phyloP scores from a whole-genome alignment of 2,329 filamentous ascomycete species.

The Neoscytalidium dimidiatum region DNA sequence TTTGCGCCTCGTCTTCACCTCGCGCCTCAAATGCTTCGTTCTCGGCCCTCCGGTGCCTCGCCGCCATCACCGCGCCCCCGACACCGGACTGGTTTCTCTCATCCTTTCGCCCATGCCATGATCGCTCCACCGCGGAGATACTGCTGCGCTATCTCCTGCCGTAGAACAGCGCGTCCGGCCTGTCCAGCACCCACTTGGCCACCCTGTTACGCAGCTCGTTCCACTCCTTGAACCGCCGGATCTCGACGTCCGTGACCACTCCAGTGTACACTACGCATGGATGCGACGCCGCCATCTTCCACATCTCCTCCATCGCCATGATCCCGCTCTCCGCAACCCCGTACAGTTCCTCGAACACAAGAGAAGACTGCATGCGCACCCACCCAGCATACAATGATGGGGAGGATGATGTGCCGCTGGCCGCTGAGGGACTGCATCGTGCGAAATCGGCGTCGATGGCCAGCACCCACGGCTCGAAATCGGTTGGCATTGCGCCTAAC shows the following conservation, averaged over 20 bases:
- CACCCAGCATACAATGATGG: background rate
- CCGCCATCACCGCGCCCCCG: background rate
- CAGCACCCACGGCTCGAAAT: slow-evolving; percentile 10
- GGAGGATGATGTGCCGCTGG: background rate
- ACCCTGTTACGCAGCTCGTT: background rate
- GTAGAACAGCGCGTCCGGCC: slow-evolving; percentile 7
- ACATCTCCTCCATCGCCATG: background rate
- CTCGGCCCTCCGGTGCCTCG: background rate
- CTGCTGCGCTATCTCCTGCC: background rate
- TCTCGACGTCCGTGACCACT: slow-evolving; percentile 5
- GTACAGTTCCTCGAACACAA: slow-evolving; percentile 11
- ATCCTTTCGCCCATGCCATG: background rate
- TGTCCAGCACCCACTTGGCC: slow-evolving; percentile 7
- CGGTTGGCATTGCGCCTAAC: background rate
- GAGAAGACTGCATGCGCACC: background rate
- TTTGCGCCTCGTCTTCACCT: background rate
- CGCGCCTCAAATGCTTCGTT: background rate
- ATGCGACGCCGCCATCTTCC: slow-evolving; percentile 12
- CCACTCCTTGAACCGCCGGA: background rate
- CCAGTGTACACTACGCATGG: slow-evolving; percentile 11
- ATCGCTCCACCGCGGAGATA: background rate
- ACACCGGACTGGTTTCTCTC: background rate
- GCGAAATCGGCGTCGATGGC: background rate
- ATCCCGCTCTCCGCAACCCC: background rate
- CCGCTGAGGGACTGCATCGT: background rate